Evolutionary conservation across 768 basidiomycete species (phyloP).

Genomic region (Kwoniella sp.): DNA sequence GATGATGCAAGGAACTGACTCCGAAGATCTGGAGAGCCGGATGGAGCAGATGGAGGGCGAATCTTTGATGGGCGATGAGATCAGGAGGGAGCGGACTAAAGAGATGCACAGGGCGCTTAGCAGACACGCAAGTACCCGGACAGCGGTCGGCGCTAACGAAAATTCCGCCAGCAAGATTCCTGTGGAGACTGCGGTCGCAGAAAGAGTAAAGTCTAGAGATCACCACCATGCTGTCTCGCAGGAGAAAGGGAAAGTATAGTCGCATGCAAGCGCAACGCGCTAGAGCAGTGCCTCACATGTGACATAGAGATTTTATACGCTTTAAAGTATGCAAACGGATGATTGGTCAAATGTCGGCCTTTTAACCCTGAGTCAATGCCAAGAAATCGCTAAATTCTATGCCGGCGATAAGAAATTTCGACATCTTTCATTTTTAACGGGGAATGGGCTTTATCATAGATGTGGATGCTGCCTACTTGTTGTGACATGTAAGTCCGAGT

Average conservation of each 20-base stretch:
- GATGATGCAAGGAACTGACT: conserved; percentile 5
- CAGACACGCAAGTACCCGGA: not conserved
- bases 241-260: not conserved
- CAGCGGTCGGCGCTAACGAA: not conserved
- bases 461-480: no score
- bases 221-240: not conserved
- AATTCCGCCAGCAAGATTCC: not conserved
- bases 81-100: conserved; percentile 7
- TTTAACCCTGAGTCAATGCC: not conserved
- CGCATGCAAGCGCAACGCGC: no score
- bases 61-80: conserved; percentile 14
- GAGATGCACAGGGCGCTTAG: not conserved
- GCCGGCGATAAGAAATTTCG: not conserved
- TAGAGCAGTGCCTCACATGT: no score
- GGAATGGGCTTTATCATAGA: no score
- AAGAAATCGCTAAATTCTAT: not conserved
- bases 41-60: conserved; percentile 22
- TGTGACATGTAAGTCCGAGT: no score
- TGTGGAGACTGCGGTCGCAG: not conserved
- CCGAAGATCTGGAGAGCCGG: conserved; percentile 22
- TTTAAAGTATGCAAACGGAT: not conserved
- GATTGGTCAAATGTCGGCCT: not conserved
- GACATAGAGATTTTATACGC: no score
- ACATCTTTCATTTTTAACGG: no score
- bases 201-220: not conserved